Evolutionary conservation across 805 yeast genomes (phyloP).

Genomic region (Sugiyamaella smithiae): DNA sequence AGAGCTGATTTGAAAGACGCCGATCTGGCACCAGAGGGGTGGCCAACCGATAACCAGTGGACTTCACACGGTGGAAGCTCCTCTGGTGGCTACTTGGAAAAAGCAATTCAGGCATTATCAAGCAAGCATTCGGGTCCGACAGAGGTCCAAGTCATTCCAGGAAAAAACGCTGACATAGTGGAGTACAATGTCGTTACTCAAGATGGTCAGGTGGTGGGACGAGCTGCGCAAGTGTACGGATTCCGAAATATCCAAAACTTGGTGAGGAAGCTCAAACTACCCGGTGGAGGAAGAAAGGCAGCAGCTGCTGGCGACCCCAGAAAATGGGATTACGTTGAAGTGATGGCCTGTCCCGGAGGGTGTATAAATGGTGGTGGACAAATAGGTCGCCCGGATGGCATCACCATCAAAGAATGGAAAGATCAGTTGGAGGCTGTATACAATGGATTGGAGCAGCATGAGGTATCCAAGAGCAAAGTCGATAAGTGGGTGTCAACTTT

Average conservation of each 20-base stretch:
- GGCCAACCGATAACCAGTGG: slow-evolving; percentile 70
- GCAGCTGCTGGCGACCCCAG: slow-evolving; percentile 51
- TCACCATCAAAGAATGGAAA: slow-evolving; percentile 32
- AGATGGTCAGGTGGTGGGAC: slow-evolving; percentile 43
- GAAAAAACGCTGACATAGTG: slow-evolving; percentile 73
- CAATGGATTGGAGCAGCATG: slow-evolving; percentile 25
- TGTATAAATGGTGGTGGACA: slow-evolving; percentile 98
- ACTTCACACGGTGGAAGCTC: slow-evolving; percentile 70
- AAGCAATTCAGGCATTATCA: slow-evolving; percentile 48
- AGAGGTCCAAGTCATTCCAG: slow-evolving; percentile 43
- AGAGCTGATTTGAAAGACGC: background rate
- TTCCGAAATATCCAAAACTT: slow-evolving; percentile 92
- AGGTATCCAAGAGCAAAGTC: slow-evolving; percentile 3
- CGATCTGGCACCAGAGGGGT: slow-evolving; percentile 49
- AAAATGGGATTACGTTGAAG: slow-evolving; percentile 77
- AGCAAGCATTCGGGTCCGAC: slow-evolving; percentile 17
- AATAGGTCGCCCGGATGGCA: slow-evolving; percentile 44
- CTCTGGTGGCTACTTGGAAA: slow-evolving; percentile 86
- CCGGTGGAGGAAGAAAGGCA: slow-evolving; percentile 26
- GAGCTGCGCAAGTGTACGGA: slow-evolving; percentile 77
- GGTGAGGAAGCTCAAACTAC: slow-evolving; percentile 73
- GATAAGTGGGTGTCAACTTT: slow-evolving; percentile 11
- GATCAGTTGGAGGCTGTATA: slow-evolving; percentile 37
- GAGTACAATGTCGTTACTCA: slow-evolving; percentile 56
- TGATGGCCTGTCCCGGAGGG: slow-evolving; percentile 98